Base-by-base conservation (phyloP, 148 eudicot species). In the Oxyria digyna region DNA sequence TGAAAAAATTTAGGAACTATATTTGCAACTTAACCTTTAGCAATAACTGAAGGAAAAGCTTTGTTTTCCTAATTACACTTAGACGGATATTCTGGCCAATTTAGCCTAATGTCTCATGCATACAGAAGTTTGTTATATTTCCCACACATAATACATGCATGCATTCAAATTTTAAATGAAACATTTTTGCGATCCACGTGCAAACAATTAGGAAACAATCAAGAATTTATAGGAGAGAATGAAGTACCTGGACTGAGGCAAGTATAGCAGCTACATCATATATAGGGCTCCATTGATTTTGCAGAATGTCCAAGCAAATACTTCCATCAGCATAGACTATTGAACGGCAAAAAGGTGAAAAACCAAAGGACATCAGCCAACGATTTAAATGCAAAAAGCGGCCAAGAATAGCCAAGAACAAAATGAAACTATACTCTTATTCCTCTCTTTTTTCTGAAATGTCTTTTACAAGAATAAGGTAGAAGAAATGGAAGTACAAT, bases 221-320 rank as follows among this genome's bases (percentile, higher is more conserved):
- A n/a, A 59, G 37, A 59, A 26, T 27, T 14, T 59, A 3, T 42
- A 18, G 46, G 15, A 18, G 69, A 41, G 26, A 76, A 37, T 65
- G 21, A 37, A 17, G 55, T 63, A 88, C 79, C 79, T 76, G 79
- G 26, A 76, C 68, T 45, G 79, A 76, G 70, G 76, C 72, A 42
- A 76, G 79, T 68, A 76, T 76, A 46, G 79, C 79, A 42, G 79
- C 75, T 3, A 76, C 79, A 72, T 76, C 79, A 68, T 76, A 76
- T 21, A 88, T 88, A 27, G 94, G 94, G 69, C 94, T 88, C 94
- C 95, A 88, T 18, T 66, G 69, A 38, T 57, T 71, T 72, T 23
- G 79, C 68, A 76, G 71, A 32, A 76, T 76, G 67, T 76, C 79
- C 69, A 76, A 59, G 74, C 79, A 76, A 57, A 76, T 76, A 67